Percentiles rank a stretch among this genome's conserved stretches.
These are phyloP conservation scores for Maudiozyma humilis DNA, from an alignment of 1,139 yeast genomes.

Conservation along the genomic window DNA sequence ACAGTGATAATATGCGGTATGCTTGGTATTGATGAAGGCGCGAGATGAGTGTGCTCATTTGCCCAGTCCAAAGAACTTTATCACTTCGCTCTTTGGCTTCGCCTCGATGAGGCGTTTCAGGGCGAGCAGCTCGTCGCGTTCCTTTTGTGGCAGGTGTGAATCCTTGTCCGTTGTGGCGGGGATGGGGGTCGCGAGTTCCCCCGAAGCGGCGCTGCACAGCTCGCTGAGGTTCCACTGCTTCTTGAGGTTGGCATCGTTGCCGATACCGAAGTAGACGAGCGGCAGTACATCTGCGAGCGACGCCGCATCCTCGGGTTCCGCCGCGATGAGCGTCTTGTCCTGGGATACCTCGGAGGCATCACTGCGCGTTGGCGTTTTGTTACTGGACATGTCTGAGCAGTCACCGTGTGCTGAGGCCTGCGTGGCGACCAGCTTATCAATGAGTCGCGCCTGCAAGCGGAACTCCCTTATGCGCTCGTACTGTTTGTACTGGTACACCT, in stretches of 20 bases:
- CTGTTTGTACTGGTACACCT: slow-evolving; percentile 31
- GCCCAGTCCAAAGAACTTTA: slow-evolving; percentile 43
- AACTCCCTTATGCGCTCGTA: slow-evolving; percentile 19
- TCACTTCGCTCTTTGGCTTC: slow-evolving; percentile 62
- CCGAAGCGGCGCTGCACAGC: slow-evolving; percentile 35
- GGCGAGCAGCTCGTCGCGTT: slow-evolving; percentile 45
- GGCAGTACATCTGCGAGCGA: slow-evolving; percentile 16
- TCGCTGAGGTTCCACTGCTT: slow-evolving; percentile 29
- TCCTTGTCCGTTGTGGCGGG: slow-evolving; percentile 14
- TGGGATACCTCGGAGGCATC: too few species aligned
- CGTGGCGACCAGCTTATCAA: slow-evolving; percentile 24
- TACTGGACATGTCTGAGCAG: too few species aligned
- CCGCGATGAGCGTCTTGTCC: too few species aligned
- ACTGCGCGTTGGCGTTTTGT: too few species aligned
- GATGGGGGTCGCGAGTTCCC: slow-evolving; percentile 18
- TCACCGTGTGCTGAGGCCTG: too few species aligned
- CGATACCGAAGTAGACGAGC: slow-evolving; percentile 21
- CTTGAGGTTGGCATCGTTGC: slow-evolving; percentile 21
- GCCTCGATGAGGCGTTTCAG: slow-evolving; percentile 54
- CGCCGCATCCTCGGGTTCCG: slow-evolving; percentile 5
- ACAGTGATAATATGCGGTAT: not conserved
- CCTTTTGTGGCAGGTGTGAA: slow-evolving; percentile 29
- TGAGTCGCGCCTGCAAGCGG: slow-evolving; percentile 22
- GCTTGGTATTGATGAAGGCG: too few species aligned
- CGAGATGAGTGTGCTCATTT: too few species aligned